Evolutionary conservation across 192 early-diverging fungal species (phyloP), one percentile per base, ranked within the genome.

Genomic region (Linnemannia zychae): DNA sequence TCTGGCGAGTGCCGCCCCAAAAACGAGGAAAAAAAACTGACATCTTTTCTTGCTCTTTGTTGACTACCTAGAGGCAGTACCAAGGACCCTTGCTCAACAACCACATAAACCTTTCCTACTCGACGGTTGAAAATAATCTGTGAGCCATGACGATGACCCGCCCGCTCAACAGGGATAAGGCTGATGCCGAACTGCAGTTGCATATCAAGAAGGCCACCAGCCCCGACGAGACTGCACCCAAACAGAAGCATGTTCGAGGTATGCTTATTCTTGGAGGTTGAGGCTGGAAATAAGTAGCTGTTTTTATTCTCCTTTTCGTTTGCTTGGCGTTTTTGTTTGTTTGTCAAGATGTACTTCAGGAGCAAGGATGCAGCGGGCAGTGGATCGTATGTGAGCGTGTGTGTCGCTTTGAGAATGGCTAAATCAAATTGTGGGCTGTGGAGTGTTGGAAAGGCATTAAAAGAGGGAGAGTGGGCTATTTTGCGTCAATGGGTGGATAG

Each of bases 231-330:
- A 93, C 94, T 40, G 95, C 98, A 5, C 98, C 98, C 72, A 99
- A 99, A 84, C 97, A 97, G 87, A 99, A 98, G 88, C 98, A 99
- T 87, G 97, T 98, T 46, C 88, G 92, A 87, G 89, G 91, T 92
- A 88, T 82, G 20, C 11, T 33, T 33, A 28, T 22, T 24, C 31
- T 67, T 24, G 65, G 57, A 71, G 40, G 20, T n/a, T 24, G 44
- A 7, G 18, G 7, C 38, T 7, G 38, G 53, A 15, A 4, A n/a
- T n/a, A n/a, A n/a, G n/a, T n/a, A n/a, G n/a, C n/a, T n/a, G n/a
- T n/a, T n/a, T 57, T 50, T 18, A 50, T 28, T 18, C 5, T 3
- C n/a, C n/a, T n/a, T 7, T 50, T 38, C 72, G 18, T 9, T 15
- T 63, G 57, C 57, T 63, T 63, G 57, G 28, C 57, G 31, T 3